These are phyloP conservation scores for Zea mays DNA, from an alignment of 176 grass and related monocot species.

Conservation along the genomic window Zm-B73-REFERENCE-NAM-5.0 NC_050100.1:219901001-219901500, in stretches of 20 bases:
- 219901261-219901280: slow-evolving; percentile 99
- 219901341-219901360: slow-evolving; percentile 33
- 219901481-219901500: not conserved
- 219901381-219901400: slow-evolving; percentile 1
- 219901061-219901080: not conserved
- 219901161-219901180: slow-evolving; percentile 4
- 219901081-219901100: not conserved
- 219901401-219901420: not conserved
- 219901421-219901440: not conserved
- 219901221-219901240: slow-evolving; percentile 63
- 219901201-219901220: not conserved
- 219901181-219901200: slow-evolving; percentile 26
- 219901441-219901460: not conserved
- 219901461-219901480: not conserved
- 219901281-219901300: slow-evolving; percentile 97
- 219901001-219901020: not conserved
- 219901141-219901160: slow-evolving; percentile 2
- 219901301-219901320: slow-evolving; percentile 63
- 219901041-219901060: not conserved
- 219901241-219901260: slow-evolving; percentile 99
- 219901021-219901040: not conserved
- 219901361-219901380: slow-evolving; percentile 30
- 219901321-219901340: slow-evolving; percentile 28
- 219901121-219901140: not conserved
- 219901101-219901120: not conserved